phyloP scores from a whole-genome alignment of 192 early-diverging fungal genomes.

The Podila minutissima region DNA sequence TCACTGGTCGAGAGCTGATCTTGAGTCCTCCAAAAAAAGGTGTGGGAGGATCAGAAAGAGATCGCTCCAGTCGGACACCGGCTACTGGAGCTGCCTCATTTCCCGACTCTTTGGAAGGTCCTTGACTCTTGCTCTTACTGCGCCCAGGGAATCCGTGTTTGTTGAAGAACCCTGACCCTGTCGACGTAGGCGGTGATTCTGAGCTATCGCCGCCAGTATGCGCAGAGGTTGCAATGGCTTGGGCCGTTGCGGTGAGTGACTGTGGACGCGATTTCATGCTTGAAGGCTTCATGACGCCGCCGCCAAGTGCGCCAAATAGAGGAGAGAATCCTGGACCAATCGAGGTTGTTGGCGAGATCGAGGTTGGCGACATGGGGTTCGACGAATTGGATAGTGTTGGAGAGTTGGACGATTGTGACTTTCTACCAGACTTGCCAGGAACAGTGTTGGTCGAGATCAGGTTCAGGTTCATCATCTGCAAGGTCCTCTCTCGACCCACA shows the following conservation, averaged over 20 bases:
- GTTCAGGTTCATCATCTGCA: slow-evolving; percentile 35
- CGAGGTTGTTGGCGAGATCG: neutral
- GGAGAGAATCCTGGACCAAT: neutral
- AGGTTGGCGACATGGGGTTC: neutral
- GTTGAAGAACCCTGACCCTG: neutral
- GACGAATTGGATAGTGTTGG: neutral
- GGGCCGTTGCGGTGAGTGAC: too few species aligned
- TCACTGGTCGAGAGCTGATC: neutral
- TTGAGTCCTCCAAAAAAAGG: neutral
- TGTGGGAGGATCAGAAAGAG: slow-evolving; percentile 14
- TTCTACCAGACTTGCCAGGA: neutral
- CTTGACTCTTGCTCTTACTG: neutral
- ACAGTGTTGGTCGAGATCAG: neutral
- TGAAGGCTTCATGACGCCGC: neutral
- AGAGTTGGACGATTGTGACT: neutral
- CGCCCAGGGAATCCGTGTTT: slow-evolving; percentile 9
- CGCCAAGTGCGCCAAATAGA: neutral
- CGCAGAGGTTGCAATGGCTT: too few species aligned
- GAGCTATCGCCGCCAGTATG: neutral
- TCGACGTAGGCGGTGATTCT: neutral
- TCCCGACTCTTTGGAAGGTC: neutral
- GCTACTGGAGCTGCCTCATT: neutral
- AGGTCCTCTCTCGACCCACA: slow-evolving; percentile 23
- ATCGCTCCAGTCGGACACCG: slow-evolving; percentile 12
- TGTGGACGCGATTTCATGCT: too few species aligned